Evolutionary conservation across 805 yeast species (phyloP).

Genomic region (Crinitomyces ghanaensis): DNA sequence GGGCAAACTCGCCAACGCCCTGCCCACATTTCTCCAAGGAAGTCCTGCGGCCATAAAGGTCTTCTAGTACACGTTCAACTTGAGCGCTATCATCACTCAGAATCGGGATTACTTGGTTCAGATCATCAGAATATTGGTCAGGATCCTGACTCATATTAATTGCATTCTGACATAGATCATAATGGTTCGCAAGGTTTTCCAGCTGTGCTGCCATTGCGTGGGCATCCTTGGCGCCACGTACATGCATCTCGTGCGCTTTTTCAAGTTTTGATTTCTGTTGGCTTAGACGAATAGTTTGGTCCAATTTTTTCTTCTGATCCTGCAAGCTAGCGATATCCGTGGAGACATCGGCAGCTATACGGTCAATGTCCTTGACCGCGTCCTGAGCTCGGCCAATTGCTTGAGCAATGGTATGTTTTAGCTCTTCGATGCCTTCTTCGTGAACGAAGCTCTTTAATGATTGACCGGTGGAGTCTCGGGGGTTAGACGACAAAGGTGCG

Average conservation of each 20-base stretch:
- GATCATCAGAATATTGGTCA: slow-evolving; percentile 23
- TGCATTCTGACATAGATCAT: slow-evolving; percentile 61
- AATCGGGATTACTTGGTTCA: slow-evolving; percentile 47
- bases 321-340: slow-evolving; percentile 6
- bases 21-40: slow-evolving; percentile 12
- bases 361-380: slow-evolving; percentile 12
- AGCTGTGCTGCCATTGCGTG: slow-evolving; percentile 59
- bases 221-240: slow-evolving; percentile 32
- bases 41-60: slow-evolving; percentile 15
- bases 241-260: slow-evolving; percentile 16
- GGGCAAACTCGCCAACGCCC: slow-evolving; percentile 14
- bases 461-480: too few relatives aligned
- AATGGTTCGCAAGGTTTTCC: slow-evolving; percentile 66
- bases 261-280: too few relatives aligned
- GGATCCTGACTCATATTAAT: slow-evolving; percentile 27
- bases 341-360: slow-evolving; percentile 21
- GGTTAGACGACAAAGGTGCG: too few relatives aligned
- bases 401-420: slow-evolving; percentile 21
- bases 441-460: slow-evolving; percentile 43
- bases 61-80: slow-evolving; percentile 22
- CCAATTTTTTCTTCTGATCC: too few relatives aligned
- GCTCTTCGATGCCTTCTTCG: slow-evolving; percentile 27
- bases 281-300: slow-evolving; percentile 13
- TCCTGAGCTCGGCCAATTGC: slow-evolving; percentile 26
- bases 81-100: slow-evolving; percentile 28